Evolutionary conservation across 192 early-diverging fungal genomes (phyloP).

Genomic region (Backusella tuberculispora): DNA sequence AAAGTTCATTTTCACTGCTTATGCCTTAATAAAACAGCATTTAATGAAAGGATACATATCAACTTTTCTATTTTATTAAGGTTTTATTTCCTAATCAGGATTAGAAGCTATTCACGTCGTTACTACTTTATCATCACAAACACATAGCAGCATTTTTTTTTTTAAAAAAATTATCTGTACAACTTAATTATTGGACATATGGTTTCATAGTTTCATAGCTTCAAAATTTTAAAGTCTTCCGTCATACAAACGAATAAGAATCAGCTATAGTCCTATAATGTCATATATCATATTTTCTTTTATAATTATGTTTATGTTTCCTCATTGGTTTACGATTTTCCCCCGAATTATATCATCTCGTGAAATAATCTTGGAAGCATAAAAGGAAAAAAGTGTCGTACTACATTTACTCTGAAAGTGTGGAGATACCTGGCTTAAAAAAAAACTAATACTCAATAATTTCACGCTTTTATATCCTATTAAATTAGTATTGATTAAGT

Average conservation of each 20-base stretch:
- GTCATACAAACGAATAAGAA: not conserved
- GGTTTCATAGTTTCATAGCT: not conserved
- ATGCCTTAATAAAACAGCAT: not conserved
- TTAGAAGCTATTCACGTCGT: not conserved
- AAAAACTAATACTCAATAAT: not conserved
- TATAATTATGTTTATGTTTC: too few relatives aligned
- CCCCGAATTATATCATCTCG: too few relatives aligned
- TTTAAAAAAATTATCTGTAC: not conserved
- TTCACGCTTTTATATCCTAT: not conserved
- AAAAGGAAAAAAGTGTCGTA: not conserved
- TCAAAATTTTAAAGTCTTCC: too few relatives aligned
- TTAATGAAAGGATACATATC: not conserved
- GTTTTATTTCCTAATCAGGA: not conserved
- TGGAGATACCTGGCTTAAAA: not conserved
- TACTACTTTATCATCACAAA: constrained; percentile 9
- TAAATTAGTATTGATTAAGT: not conserved
- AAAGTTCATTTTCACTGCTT: constrained; percentile 2
- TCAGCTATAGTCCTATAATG: too few relatives aligned
- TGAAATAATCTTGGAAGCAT: not conserved
- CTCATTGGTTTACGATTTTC: too few relatives aligned
- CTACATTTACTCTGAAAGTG: not conserved
- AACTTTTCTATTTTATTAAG: constrained; percentile 9
- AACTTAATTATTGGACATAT: not conserved
- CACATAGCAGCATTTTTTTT: not conserved
- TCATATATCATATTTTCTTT: too few relatives aligned